Base-by-base conservation (phyloP, 805 yeast species). In the Lipomyces lipofer region DNA sequence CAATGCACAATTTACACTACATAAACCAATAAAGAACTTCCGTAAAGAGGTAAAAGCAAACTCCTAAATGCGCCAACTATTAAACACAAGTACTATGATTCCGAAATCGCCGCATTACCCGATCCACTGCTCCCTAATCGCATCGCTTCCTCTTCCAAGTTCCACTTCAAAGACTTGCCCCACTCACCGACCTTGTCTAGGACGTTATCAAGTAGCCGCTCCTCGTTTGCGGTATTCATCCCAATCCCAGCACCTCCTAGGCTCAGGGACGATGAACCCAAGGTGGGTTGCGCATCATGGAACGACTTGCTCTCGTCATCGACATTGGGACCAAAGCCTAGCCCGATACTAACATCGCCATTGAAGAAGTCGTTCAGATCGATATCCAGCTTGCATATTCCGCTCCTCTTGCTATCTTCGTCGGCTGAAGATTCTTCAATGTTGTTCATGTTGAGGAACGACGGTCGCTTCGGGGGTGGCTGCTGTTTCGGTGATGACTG, bases 111-210 rank as follows among this genome's bases (percentile, higher is more conserved):
- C n/a, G n/a, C n/a, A n/a, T n/a, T n/a, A n/a, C n/a, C 40, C 27
- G 21, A 15, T 24, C 35, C 15, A 13, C 19, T 42, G 15, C 44
- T 19, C 10, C 53, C 55, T 19, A 54, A 21, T 17, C 44, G 43
- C 51, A 47, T 27, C 2, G 58, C 54, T 40, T 54, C 58, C 21
- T 45, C 55, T 22, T 22, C 44, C 2, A 42, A 28, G 30, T 46
- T 35, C 58, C 58, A 54, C 19, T 47, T 32, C 33, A 30, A 43
- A 27, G 58, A 27, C 25, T 44, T 47, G 9, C 52, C 44, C 58
- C 58, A 54, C 8, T 35, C 40, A 21, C 22, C 30, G 2, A 43
- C 51, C 38, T 50, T 47, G n/a, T 32, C 44, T 7, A 50, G 39
- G 3, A 49, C 51, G 32, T 51, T 40, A 2, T 52, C 56, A 28